Evolutionary conservation across 1,284 basidiomycete genomes (phyloP), one percentile per base, ranked within the genome.

Genomic region (Ceratobasidium sp.): DNA sequence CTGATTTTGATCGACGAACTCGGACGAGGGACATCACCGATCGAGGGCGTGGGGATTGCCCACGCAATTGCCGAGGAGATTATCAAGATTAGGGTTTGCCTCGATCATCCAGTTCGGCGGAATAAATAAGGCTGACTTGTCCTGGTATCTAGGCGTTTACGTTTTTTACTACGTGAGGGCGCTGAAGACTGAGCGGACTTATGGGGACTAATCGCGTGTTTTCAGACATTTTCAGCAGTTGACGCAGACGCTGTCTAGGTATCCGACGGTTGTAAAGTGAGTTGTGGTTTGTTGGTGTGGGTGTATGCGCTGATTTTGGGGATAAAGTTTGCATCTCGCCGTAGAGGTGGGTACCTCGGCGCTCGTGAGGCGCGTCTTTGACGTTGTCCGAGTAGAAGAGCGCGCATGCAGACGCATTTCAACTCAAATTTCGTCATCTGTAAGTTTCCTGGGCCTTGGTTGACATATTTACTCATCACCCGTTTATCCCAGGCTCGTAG

Each of bases 31-130:
- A 98, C 96, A 0, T 91, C 94, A 2, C 90, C 95, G 0, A 83
- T 86, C 56, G 95, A 98, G 80, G 96, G 97, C 0, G 83, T 95
- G 14, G 97, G 95, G 0, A 91, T 98, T 61, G 91, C 94, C 0
- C 93, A 97, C 81, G 96, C 97, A 0, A 93, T 98, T 74, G 93
- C 94, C 0, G 96, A 98, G 81, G 89, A 88, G 53, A 85, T 98
- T 73, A 90, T 98, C 77, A 84, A 84, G 56, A 82, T 86, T 51
- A 92, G 92, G 84, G 95, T 92, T 59, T 39, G 83, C 63, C 39
- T 48, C 13, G 46, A 8, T 29, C 39, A 14, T 29, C 13, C 19
- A 37, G 34, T 27, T 49, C 19, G 19, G 27, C 31, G 16, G 9
- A n/a, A n/a, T n/a, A n/a, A 29, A n/a, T 11, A 0, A n/a, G 24